Conservation (phyloP, 31 red algal species). For the Bonnemaisonia californica region DNA sequence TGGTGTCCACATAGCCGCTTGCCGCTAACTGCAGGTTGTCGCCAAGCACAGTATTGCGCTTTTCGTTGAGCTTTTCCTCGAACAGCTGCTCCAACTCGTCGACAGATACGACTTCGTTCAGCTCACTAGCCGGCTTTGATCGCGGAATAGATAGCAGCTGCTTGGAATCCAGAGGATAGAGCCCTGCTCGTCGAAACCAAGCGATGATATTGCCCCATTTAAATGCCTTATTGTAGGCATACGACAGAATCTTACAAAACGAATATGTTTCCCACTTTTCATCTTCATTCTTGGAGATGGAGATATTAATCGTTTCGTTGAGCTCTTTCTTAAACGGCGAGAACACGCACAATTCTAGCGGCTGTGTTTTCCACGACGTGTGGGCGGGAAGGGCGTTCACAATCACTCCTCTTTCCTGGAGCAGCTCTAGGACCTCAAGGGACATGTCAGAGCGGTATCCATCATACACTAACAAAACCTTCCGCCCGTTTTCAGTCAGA, state of each 20-base stretch:
- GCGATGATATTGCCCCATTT: slow-evolving; percentile 24
- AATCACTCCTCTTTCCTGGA: background rate
- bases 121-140: background rate
- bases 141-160: background rate
- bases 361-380: slow-evolving; percentile 7
- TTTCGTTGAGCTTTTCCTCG: background rate
- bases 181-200: slow-evolving; percentile 1
- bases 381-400: slow-evolving; percentile 17
- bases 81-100: background rate
- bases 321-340: background rate
- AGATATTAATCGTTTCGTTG: background rate
- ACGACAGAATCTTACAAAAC: slow-evolving; percentile 17
- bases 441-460: slow-evolving; percentile 27
- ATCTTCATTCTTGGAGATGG: background rate
- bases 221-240: slow-evolving; percentile 6
- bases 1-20: too few species aligned
- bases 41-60: too few species aligned
- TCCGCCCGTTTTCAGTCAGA: slow-evolving; percentile 7
- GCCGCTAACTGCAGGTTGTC: too few species aligned
- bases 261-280: background rate
- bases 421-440: background rate
- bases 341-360: background rate
- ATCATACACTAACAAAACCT: slow-evolving; percentile 24
- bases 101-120: background rate
- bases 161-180: background rate